Conservation (phyloP, 768 basidiomycete genomes). For the Gelatoporia subvermispora region DNA sequence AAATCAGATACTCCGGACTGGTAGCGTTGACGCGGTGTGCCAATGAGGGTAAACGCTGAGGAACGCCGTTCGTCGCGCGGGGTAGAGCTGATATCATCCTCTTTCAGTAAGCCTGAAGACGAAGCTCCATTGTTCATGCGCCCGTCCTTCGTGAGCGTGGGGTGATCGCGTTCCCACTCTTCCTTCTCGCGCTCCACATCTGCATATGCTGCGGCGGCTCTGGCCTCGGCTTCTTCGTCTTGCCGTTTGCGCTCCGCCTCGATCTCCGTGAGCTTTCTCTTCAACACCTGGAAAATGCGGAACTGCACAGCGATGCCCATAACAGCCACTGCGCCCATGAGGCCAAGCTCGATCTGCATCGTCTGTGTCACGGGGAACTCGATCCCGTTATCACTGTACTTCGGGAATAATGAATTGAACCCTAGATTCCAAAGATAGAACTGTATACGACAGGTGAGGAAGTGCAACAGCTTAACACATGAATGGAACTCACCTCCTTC, state of each 20-base stretch:
- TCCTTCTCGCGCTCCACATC: constrained; percentile 63
- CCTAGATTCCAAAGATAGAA: constrained; percentile 97
- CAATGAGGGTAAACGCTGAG: constrained; percentile 46
- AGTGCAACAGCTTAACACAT: constrained; percentile 5
- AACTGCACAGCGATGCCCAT: constrained; percentile 90
- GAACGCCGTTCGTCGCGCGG: constrained; percentile 49
- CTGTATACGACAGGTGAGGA: constrained; percentile 33
- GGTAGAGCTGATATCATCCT: constrained; percentile 30
- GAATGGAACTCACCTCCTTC: constrained; percentile 65
- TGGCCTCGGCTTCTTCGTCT: constrained; percentile 71
- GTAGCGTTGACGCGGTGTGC: constrained; percentile 49
- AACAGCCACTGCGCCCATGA: constrained; percentile 76
- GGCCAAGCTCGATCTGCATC: constrained; percentile 91
- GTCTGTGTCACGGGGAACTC: constrained; percentile 81
- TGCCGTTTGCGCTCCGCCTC: constrained; percentile 65
- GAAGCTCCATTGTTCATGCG: constrained; percentile 63
- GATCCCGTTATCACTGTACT: constrained; percentile 61
- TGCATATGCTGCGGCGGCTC: constrained; percentile 66
- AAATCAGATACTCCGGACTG: constrained; percentile 73
- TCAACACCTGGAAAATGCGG: constrained; percentile 76
- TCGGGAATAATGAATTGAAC: constrained; percentile 74
- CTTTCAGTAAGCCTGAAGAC: constrained; percentile 62
- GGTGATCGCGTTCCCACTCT: constrained; percentile 87
- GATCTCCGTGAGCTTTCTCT: constrained; percentile 76
- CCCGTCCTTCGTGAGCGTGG: constrained; percentile 53